Evolutionary conservation across 1,284 basidiomycete species (phyloP).

Genomic region (Rhodotorula mucilaginosa): DNA sequence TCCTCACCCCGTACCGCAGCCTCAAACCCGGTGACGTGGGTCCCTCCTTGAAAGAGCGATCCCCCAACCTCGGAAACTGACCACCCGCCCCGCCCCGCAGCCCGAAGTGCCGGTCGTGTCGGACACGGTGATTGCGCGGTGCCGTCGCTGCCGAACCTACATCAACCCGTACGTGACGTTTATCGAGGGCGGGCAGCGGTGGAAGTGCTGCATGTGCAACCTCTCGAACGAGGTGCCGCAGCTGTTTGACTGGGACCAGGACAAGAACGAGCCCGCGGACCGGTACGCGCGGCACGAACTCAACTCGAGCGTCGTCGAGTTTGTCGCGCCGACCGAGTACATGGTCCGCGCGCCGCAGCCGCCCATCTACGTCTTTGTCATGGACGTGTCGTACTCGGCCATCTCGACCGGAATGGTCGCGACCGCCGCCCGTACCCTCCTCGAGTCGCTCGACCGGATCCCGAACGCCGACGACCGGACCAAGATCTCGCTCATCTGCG

Average conservation of each 20-base stretch:
- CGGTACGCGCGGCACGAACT: conserved; percentile 91
- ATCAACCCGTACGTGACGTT: conserved; percentile 99
- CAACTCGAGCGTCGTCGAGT: conserved; percentile 91
- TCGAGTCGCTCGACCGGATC: conserved; percentile 90
- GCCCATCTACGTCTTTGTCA: conserved; percentile 92
- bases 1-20: conserved; percentile 88
- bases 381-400: conserved; percentile 91
- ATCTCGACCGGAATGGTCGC: conserved; percentile 96
- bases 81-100: conserved; percentile 51
- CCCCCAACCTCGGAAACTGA: neutral
- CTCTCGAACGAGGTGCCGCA: conserved; percentile 99
- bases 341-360: conserved; percentile 98
- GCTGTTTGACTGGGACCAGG: conserved; percentile 97
- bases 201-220: conserved; percentile 99
- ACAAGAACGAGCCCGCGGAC: conserved; percentile 89
- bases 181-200: conserved; percentile 95
- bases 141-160: conserved; percentile 93
- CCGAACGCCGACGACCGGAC: conserved; percentile 93
- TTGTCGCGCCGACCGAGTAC: conserved; percentile 96
- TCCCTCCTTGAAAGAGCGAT: neutral
- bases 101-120: conserved; percentile 74
- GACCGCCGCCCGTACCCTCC: conserved; percentile 89
- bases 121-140: conserved; percentile 95
- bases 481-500: conserved; percentile 88
- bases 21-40: conserved; percentile 56